phyloP scores from a whole-genome alignment of 73 alveolate genomes.

The Uronychia setigera region DNA sequence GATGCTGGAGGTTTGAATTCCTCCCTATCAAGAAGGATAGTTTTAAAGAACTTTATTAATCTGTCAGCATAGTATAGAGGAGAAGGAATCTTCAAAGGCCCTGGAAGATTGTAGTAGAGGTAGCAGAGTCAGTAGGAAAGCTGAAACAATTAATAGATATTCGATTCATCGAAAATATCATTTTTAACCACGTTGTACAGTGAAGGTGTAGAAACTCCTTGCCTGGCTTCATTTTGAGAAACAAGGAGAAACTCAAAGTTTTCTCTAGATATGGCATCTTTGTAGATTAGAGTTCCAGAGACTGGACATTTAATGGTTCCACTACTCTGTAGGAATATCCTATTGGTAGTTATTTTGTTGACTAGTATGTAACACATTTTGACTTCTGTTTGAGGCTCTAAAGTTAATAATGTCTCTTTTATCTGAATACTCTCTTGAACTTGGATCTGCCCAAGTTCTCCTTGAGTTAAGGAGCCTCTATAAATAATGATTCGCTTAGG shows the following conservation, averaged over 20 bases:
- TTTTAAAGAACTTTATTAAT: slow-evolving; percentile 34
- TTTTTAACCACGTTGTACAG: slow-evolving; percentile 43
- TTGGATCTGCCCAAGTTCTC: neutral
- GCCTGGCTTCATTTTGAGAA: slow-evolving; percentile 57
- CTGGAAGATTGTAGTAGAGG: slow-evolving; percentile 82
- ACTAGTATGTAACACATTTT: slow-evolving; percentile 21
- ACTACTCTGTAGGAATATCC: slow-evolving; percentile 26
- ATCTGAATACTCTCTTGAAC: slow-evolving; percentile 50
- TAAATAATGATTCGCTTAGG: slow-evolving; percentile 36
- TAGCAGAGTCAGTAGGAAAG: slow-evolving; percentile 72
- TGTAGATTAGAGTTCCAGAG: slow-evolving; percentile 71
- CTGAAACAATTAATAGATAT: slow-evolving; percentile 28
- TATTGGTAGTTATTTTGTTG: slow-evolving; percentile 45
- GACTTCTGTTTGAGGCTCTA: slow-evolving; percentile 8
- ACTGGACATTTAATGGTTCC: slow-evolving; percentile 64
- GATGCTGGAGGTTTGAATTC: too few relatives aligned
- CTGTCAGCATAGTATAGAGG: slow-evolving; percentile 79
- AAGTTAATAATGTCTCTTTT: slow-evolving; percentile 42
- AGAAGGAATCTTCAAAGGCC: slow-evolving; percentile 87
- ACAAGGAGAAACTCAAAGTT: slow-evolving; percentile 67
- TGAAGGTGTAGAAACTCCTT: slow-evolving; percentile 77
- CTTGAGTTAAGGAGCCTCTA: slow-evolving; percentile 50
- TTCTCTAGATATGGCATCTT: slow-evolving; percentile 45
- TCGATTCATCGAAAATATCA: slow-evolving; percentile 44
- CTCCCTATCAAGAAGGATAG: too few relatives aligned